Percentiles rank a stretch among this genome's conserved stretches.
Evolutionary conservation across 169 alveolate genomes (phyloP).

Genomic region (Neospora caninum): DNA sequence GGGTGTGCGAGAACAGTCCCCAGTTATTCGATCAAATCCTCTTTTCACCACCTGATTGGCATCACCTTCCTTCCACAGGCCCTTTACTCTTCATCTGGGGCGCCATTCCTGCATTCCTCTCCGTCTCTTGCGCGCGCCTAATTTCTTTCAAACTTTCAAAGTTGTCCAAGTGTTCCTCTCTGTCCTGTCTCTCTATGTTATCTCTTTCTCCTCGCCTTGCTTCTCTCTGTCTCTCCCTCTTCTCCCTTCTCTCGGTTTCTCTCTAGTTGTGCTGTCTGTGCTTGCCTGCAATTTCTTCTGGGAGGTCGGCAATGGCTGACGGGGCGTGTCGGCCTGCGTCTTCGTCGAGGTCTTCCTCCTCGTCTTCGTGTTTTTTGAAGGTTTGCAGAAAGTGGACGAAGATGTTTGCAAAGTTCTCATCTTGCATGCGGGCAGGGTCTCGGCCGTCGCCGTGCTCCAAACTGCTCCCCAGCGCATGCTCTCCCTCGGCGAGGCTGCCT

Average conservation of each 20-base stretch:
- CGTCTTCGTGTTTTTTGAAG: not conserved
- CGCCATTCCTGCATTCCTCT: too few species aligned
- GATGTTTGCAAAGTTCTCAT: slow-evolving; percentile 16
- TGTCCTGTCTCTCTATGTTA: not conserved
- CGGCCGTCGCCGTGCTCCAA: slow-evolving; percentile 12
- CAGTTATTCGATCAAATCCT: too few species aligned
- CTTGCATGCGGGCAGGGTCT: slow-evolving; percentile 29
- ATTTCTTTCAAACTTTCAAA: too few species aligned
- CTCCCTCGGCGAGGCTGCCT: not conserved
- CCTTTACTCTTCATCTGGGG: too few species aligned
- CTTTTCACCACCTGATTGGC: too few species aligned
- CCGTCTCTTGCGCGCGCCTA: too few species aligned
- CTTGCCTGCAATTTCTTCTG: slow-evolving; percentile 18
- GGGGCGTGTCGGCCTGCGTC: not conserved
- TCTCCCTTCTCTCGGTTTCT: not conserved
- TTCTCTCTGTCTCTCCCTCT: not conserved
- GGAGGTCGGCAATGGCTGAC: slow-evolving; percentile 16
- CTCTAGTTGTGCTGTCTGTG: not conserved
- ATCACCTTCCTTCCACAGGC: too few species aligned
- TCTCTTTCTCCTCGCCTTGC: not conserved
- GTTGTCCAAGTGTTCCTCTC: too few species aligned
- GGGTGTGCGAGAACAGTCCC: too few species aligned
- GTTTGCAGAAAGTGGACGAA: slow-evolving; percentile 24
- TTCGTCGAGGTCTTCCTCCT: not conserved
- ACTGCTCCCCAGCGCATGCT: not conserved